Base-by-base conservation (phyloP, 2,329 filamentous ascomycete genomes). In the Phoma herbarum region DNA sequence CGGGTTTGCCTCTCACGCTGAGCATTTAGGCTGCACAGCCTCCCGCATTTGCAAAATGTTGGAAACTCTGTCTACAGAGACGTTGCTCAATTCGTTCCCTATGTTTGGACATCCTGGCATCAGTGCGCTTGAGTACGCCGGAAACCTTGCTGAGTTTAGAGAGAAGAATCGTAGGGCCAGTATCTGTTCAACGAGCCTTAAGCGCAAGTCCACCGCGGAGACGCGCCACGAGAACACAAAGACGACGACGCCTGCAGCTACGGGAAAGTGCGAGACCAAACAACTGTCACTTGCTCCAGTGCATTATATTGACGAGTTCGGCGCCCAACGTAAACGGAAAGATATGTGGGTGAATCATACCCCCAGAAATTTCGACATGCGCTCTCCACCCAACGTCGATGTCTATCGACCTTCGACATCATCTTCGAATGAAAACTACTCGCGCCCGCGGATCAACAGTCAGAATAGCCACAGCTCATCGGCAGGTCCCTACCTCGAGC, bases 291-390 rank as follows among this genome's bases (percentile, higher is more conserved):
- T 59, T 22, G 53, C 62, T 12, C 65, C 62, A 11, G 56, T 66
- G 35, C 58, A 65, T 43, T 64, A 56, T 53, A 61, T 67, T 57
- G 63, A 68, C 41, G 67, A 72, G 39, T 62, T 61, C 45, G 65
- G 62, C 18, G 60, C 46, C 42, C 66, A 67, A 29, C 70, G 70
- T 59, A 63, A 68, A 56, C 61, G 65, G 12, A 70, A 67, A 54
- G 71, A 68, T 23, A 71, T 60, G n/a, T 75, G 75, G 47, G 63
- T 75, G 37, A 75, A 76, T 48, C 73, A 75, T 51, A 76, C 72
- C 8, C 74, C 74, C 28, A 66, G 72, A 33, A 55, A 60, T 39
- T 71, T 69, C 50, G 74, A 74, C 46, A 60, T 71, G 57, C 59
- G 58, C 14, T 56, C 66, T 8, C 52, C 64, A 23, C 64, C 61